Evolutionary conservation across 2,329 filamentous ascomycete genomes (phyloP).

Genomic region (Tolypocladium sp.): DNA sequence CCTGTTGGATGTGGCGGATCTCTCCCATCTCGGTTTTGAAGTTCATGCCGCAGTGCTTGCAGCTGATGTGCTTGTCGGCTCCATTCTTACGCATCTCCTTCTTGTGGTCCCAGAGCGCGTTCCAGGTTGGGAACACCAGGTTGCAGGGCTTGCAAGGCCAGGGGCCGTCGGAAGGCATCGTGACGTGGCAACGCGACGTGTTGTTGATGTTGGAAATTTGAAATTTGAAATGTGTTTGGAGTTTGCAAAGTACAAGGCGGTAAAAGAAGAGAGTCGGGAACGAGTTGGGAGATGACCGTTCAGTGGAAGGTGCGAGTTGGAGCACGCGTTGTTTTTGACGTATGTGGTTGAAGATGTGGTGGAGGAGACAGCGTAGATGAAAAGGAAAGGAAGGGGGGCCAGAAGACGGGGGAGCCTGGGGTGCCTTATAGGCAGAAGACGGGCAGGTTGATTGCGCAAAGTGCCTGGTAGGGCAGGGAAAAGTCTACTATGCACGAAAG

Average conservation of each 20-base stretch:
- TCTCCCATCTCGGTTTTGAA: constrained; percentile 24
- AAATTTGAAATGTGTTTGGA: not conserved
- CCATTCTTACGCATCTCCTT: constrained; percentile 13
- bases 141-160: constrained; percentile 21
- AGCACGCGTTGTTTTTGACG: not conserved
- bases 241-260: not conserved
- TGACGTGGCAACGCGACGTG: not conserved
- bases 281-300: not conserved
- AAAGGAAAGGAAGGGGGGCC: not conserved
- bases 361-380: not conserved
- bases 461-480: not conserved
- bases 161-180: constrained; percentile 9
- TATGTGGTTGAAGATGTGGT: not conserved
- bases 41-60: constrained; percentile 25
- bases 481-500: not conserved
- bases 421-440: not conserved
- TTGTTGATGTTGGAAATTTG: not conserved
- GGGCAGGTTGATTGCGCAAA: not conserved
- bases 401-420: too few relatives aligned
- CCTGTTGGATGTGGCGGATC: constrained; percentile 24
- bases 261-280: not conserved
- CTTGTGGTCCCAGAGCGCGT: constrained; percentile 19
- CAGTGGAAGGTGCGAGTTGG: not conserved
- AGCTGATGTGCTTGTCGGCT: constrained; percentile 22
- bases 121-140: constrained; percentile 13